Evolutionary conservation across 371 early-diverging fungal genomes (phyloP), one percentile per base, ranked within the genome.

Genomic region (Cokeromyces recurvatus): DNA sequence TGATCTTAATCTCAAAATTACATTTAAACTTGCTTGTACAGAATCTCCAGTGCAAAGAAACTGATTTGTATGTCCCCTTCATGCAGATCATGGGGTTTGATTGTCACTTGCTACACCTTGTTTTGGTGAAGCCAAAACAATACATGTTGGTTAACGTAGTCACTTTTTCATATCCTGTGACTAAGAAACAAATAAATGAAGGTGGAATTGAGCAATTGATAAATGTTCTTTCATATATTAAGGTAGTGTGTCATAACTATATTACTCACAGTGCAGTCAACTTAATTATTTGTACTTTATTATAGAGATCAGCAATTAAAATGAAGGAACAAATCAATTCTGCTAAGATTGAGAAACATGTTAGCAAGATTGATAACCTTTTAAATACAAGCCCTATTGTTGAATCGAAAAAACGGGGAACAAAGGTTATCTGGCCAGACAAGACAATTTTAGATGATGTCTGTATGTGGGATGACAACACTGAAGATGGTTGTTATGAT

Each of bases 1-100:
- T 49, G 10, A 43, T 43, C 22, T 43, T 49, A 29, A 19, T 49
- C 19, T 49, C 50, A n/a, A 49, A 48, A 34, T 22, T 48, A 2
- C 49, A 48, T 42, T 21, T 48, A 24, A 41, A 41, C 17, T 43
- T 17, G 21, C 29, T 42, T 25, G 27, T 42, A 16, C 42, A 49
- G 37, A 49, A 19, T 37, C 29, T 42, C n/a, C 7, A 41, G 37
- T 17, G 12, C 43, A 23, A 32, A 25, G 43, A 22, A 27, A 36
- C 50, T 32, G 16, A 36, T 11, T 17, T 42, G 16, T 37, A 50
- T 29, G 15, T 48, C 22, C 38, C 54, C 23, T 38, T 48, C 15
- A 38, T 38, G 14, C 31, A 47, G 17, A 54, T 38, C 3, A 48
- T 48, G 48, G 38, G 54, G 35, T 48, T 54, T 47, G 54, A 39